A percentile compares a stretch with the other conserved stretches of the same genome.
Evolutionary conservation across 164 flowering plant genomes (phyloP).

Genomic region (Akebia trifoliata): DNA sequence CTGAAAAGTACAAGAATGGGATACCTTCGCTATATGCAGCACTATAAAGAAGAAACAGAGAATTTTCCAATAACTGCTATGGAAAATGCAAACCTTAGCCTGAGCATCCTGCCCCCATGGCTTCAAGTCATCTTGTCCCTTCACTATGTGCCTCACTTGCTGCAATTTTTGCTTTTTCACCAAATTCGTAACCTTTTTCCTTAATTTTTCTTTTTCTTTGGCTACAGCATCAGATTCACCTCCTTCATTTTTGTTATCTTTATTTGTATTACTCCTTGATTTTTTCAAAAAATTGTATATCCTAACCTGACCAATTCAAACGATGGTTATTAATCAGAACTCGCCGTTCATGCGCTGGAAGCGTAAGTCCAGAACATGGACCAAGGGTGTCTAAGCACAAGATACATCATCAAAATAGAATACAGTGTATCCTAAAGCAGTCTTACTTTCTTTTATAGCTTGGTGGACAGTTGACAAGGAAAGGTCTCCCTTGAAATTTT

Average conservation of each 20-base stretch:
- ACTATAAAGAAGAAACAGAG: background rate
- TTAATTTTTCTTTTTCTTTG: constrained; percentile 43
- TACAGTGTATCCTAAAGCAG: background rate
- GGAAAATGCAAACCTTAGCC: constrained; percentile 58
- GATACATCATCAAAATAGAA: no score
- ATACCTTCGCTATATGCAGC: background rate
- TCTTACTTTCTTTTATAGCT: background rate
- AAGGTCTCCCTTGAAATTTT: background rate
- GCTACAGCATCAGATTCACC: constrained; percentile 24
- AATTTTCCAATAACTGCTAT: background rate
- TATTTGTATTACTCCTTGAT: constrained; percentile 39
- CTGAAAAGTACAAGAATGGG: constrained; percentile 32
- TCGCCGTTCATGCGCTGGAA: background rate
- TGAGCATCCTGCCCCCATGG: constrained; percentile 64
- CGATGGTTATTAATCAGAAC: background rate
- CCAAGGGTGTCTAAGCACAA: background rate
- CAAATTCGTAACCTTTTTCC: constrained; percentile 55
- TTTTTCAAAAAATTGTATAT: constrained; percentile 70
- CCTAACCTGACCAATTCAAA: constrained; percentile 52
- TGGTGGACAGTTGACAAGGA: background rate
- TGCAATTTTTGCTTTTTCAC: constrained; percentile 67
- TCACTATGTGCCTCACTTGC: constrained; percentile 52
- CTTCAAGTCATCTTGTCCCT: constrained; percentile 43
- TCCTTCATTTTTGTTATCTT: constrained; percentile 22
- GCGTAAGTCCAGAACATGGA: background rate